Percentiles rank a stretch among this genome's conserved stretches.
These are phyloP conservation scores for Tulasnella sp. DNA, from an alignment of 768 basidiomycete species.

Conservation along the genomic window DNA sequence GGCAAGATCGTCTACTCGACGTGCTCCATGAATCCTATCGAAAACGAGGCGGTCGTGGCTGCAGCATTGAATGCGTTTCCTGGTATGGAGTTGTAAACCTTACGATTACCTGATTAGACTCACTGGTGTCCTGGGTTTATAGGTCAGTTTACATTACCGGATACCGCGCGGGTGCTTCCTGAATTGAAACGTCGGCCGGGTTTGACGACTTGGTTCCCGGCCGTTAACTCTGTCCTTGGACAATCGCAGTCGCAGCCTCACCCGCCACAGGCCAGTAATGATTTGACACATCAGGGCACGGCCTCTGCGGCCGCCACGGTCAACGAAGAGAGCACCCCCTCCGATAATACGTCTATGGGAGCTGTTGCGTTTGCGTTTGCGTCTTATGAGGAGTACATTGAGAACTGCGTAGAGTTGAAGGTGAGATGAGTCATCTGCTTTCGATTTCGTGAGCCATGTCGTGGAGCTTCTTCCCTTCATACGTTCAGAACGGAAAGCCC, in stretches of 20 bases:
- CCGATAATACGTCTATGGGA: not conserved
- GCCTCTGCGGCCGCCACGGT: not conserved
- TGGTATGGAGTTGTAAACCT: constrained; percentile 36
- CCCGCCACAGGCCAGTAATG: not conserved
- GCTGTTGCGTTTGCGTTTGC: constrained; percentile 33
- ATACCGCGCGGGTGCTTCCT: constrained; percentile 34
- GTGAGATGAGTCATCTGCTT: constrained; percentile 40
- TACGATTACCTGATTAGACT: not conserved
- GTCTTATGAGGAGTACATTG: constrained; percentile 52
- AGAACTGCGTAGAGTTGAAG: constrained; percentile 43
- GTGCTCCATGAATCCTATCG: constrained; percentile 91
- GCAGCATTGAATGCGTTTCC: constrained; percentile 63
- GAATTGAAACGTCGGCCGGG: constrained; percentile 68
- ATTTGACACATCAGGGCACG: too few relatives aligned
- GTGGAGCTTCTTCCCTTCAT: not conserved
- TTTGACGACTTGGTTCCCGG: constrained; percentile 66
- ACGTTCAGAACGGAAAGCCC: not conserved
- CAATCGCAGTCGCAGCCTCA: not conserved
- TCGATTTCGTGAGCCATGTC: not conserved
- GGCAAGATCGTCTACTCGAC: constrained; percentile 97
- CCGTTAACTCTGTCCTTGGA: constrained; percentile 33
- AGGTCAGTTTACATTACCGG: not conserved
- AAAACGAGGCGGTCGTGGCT: constrained; percentile 93
- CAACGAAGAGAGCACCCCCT: not conserved
- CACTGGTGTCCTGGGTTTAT: not conserved